Evolutionary conservation across 805 yeast species (phyloP).

Genomic region (Hanseniaspora jakobsenii): DNA sequence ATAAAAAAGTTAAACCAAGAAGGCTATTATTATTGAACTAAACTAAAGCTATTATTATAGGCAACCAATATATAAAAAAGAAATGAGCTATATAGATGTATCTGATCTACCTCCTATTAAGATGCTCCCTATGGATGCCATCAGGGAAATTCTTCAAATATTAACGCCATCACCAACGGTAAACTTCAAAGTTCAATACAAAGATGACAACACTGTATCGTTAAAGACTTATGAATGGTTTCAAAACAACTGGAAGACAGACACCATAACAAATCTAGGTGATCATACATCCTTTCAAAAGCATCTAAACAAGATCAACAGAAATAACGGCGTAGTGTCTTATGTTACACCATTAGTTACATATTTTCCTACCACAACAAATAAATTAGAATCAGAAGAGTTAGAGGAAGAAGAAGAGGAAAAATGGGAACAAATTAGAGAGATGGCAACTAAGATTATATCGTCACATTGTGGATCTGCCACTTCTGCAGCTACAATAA

Average conservation of each 20-base stretch:
- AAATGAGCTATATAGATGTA: constrained; percentile 16
- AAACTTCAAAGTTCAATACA: constrained; percentile 29
- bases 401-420: not conserved
- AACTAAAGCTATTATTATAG: no score
- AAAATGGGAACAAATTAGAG: not conserved
- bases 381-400: no score
- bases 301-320: not conserved
- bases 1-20: no score
- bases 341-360: not conserved
- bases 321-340: not conserved
- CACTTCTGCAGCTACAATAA: not conserved
- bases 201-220: constrained; percentile 18
- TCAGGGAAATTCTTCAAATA: constrained; percentile 36
- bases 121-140: constrained; percentile 37
- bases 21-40: no score
- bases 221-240: constrained; percentile 37
- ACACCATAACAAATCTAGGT: constrained; percentile 10
- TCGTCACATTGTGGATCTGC: constrained; percentile 11
- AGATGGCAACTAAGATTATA: not conserved
- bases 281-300: not conserved
- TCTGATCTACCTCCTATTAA: constrained; percentile 46
- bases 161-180: constrained; percentile 39
- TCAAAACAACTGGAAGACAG: constrained; percentile 26
- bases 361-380: not conserved
- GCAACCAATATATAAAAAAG: no score